Base-by-base conservation (phyloP, 2,329 filamentous ascomycete genomes). In the Ophiostoma himal-ulmi region DNA sequence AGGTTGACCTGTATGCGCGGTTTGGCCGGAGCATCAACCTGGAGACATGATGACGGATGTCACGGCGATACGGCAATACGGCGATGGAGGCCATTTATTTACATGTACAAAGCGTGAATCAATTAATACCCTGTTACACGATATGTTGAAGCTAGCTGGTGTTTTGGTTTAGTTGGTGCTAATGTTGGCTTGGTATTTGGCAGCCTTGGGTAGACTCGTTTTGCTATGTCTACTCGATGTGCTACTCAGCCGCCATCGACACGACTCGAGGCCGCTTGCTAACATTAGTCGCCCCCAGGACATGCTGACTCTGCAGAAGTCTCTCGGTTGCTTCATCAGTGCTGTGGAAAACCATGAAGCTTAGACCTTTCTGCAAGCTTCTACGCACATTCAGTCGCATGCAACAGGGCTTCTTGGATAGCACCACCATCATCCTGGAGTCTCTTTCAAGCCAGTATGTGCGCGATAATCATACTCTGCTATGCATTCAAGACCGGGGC, bases 11-110 rank as follows among this genome's bases (percentile, higher is more conserved):
- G 73, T 99, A 99, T 81, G 94, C 93, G 44, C 88, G 96, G 73
- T 99, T 99, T 81, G 95, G 95, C 70, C 89, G 91, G 80, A 96
- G 94, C 79, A 99, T 99, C 84, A 99, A 99, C 81, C 84, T 98
- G 74, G 95, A 99, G 81, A 92, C 91, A 75, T 95, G 83, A 86
- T 41, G 8, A n/a, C 20, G 30, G 26, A 36, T 34, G 30, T 11
- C 26, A 60, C 20, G 22, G 52, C 52, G 52, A 22, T 30, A 30
- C 57, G 26, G 14, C n/a, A 20, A 20, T 54, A 8, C 6, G 13
- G 39, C 14, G 10, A 11, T 54, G 30, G 30, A 48, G 11, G 20
- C 44, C 17, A 48, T 36, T 10, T n/a, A 30, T 37, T 37, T 64
- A 64, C 57, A 37, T 14, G 7, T 26, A 57, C 52, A n/a, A 37